Evolutionary conservation across 1,284 basidiomycete species (phyloP).

Genomic region (Xerocomus alliaceus): DNA sequence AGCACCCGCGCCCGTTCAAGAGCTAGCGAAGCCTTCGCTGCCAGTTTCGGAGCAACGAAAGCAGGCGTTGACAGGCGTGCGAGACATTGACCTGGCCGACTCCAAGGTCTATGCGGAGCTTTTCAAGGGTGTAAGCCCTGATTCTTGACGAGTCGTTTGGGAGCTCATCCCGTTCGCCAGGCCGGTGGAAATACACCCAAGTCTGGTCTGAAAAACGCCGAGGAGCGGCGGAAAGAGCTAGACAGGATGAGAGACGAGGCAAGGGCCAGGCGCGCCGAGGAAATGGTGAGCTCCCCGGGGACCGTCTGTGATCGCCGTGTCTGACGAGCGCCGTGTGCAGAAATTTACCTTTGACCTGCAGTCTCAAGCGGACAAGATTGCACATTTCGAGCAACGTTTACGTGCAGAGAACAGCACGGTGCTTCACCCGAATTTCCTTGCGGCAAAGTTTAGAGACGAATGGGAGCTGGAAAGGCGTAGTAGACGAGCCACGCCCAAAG

Average conservation of each 20-base stretch:
- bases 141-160: constrained; percentile 5
- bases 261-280: constrained; percentile 59
- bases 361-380: constrained; percentile 70
- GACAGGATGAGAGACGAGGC: constrained; percentile 76
- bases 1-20: constrained; percentile 26
- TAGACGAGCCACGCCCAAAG: constrained; percentile 33
- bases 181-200: constrained; percentile 60
- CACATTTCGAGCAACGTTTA: constrained; percentile 66
- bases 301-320: background rate
- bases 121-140: constrained; percentile 63
- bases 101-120: constrained; percentile 66
- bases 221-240: constrained; percentile 71
- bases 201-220: constrained; percentile 70
- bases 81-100: constrained; percentile 71
- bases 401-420: constrained; percentile 56
- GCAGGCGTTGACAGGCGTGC: constrained; percentile 47
- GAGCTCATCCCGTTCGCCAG: constrained; percentile 25
- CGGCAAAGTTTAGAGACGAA: constrained; percentile 62
- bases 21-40: constrained; percentile 32
- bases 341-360: constrained; percentile 71
- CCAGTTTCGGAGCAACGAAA: constrained; percentile 45
- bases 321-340: constrained; percentile 46
- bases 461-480: constrained; percentile 44
- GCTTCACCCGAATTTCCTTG: constrained; percentile 71
- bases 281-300: constrained; percentile 52